A percentile compares a stretch with the other conserved stretches of the same genome.
phyloP scores from a whole-genome alignment of 2,329 filamentous ascomycete species.

The Acrocalymma vagum region DNA sequence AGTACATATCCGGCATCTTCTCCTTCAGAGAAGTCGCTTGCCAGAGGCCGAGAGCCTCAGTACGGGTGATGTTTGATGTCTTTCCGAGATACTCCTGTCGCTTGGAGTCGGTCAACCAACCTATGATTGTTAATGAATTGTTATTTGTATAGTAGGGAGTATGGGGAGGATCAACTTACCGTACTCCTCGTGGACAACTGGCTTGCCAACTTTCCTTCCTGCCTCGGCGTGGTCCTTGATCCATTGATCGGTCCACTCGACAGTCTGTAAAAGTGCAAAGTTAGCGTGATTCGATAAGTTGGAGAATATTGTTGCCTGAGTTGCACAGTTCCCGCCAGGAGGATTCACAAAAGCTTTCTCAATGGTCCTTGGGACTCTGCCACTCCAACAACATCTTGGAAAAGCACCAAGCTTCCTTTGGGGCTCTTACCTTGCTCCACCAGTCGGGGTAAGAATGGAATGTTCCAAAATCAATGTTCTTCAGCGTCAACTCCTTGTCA shows the following conservation, averaged over 20 bases:
- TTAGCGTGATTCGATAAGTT: too few relatives aligned
- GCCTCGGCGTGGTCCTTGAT: slow-evolving; percentile 62
- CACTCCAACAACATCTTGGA: too few relatives aligned
- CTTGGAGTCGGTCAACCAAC: slow-evolving; percentile 61
- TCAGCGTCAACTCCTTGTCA: slow-evolving; percentile 58
- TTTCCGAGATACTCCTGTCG: slow-evolving; percentile 57
- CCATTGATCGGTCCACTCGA: slow-evolving; percentile 63
- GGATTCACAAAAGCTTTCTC: too few relatives aligned
- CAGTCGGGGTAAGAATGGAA: slow-evolving; percentile 67
- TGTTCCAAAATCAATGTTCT: slow-evolving; percentile 62
- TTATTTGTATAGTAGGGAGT: background rate
- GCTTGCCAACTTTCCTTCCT: slow-evolving; percentile 56
- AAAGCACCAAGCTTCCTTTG: too few relatives aligned
- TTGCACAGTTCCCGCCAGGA: too few relatives aligned
- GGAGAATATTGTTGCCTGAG: too few relatives aligned
- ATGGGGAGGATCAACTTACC: slow-evolving; percentile 61
- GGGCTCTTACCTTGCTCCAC: too few relatives aligned
- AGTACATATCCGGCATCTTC: slow-evolving; percentile 63
- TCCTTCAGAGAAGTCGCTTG: slow-evolving; percentile 59
- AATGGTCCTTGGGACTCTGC: too few relatives aligned
- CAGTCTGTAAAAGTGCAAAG: too few relatives aligned
- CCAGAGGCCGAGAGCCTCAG: slow-evolving; percentile 59
- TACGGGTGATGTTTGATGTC: slow-evolving; percentile 53
- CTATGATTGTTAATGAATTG: slow-evolving; percentile 12
- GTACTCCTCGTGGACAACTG: slow-evolving; percentile 65